These are phyloP conservation scores for Coccinonectria pachysandricola DNA, from an alignment of 2,329 filamentous ascomycete species.

Conservation along the genomic window DNA sequence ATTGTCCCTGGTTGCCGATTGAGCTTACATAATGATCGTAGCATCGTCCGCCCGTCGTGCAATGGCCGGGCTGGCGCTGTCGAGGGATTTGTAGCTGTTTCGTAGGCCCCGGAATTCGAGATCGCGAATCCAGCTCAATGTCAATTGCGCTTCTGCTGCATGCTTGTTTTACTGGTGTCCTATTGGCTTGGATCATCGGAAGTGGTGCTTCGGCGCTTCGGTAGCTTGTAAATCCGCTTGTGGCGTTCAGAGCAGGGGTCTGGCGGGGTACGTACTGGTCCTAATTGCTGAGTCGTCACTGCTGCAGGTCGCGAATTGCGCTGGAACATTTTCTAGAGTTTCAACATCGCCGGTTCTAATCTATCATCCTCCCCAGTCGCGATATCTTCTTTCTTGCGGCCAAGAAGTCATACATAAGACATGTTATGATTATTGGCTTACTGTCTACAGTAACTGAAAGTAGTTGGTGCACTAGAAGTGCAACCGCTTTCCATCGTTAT, in stretches of 20 bases:
- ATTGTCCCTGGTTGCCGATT: slow-evolving; percentile 10
- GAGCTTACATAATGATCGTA: slow-evolving; percentile 15
- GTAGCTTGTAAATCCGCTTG: slow-evolving; percentile 5
- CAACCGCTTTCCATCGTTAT: slow-evolving; percentile 1
- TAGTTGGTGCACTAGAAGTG: no score
- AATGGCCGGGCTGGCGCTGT: slow-evolving; percentile 14
- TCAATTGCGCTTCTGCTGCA: slow-evolving; percentile 8
- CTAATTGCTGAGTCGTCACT: slow-evolving; percentile 3
- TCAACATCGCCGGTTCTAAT: no score
- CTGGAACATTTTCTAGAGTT: slow-evolving; percentile 8
- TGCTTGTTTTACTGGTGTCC: slow-evolving; percentile 8
- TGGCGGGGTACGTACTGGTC: slow-evolving; percentile 9
- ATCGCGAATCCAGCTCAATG: slow-evolving; percentile 12
- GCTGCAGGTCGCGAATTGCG: slow-evolving; percentile 8
- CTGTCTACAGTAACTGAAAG: no score
- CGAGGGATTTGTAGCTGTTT: slow-evolving; percentile 18
- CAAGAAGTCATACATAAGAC: no score
- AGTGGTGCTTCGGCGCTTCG: slow-evolving; percentile 1
- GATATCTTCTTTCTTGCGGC: no score
- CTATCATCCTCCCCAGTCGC: no score
- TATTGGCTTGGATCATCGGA: slow-evolving; percentile 12
- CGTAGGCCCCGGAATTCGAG: slow-evolving; percentile 8
- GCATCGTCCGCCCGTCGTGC: slow-evolving; percentile 15
- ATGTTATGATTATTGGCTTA: slow-evolving; percentile 21
- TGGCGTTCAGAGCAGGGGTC: no score